phyloP scores from a whole-genome alignment of 2,329 filamentous ascomycete genomes.

The Magnaporthales sp. region DNA sequence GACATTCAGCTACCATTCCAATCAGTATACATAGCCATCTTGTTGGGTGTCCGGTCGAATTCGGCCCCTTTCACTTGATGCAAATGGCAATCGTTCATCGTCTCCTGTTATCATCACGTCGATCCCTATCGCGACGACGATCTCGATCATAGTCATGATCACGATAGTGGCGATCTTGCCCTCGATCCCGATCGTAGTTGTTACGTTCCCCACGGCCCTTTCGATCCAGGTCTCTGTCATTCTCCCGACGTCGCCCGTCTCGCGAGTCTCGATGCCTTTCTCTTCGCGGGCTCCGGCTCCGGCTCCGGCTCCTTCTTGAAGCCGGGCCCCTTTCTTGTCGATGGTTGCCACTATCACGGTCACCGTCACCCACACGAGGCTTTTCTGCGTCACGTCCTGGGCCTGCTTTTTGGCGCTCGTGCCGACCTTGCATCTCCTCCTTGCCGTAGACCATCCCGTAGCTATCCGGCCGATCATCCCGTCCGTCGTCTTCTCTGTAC shows the following conservation, averaged over 20 bases:
- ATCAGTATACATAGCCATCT: not conserved
- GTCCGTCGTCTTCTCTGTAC: conserved; percentile 59
- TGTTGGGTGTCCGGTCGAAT: not conserved
- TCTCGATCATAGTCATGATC: conserved; percentile 20
- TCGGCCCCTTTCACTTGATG: not conserved
- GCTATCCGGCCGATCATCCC: conserved; percentile 26
- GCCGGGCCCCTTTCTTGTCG: conserved; percentile 1
- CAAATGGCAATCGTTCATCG: not conserved
- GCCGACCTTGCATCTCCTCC: conserved; percentile 51
- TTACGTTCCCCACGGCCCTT: conserved; percentile 25
- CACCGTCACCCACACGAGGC: conserved; percentile 9
- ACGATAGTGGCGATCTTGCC: conserved; percentile 10
- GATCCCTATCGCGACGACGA: conserved; percentile 16
- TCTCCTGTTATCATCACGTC: conserved; percentile 8
- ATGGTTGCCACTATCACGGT: conserved; percentile 10
- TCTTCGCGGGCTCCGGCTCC: conserved; percentile 24
- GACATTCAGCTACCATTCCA: not conserved
- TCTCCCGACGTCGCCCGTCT: conserved; percentile 14
- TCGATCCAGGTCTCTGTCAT: conserved; percentile 14
- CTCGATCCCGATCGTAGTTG: conserved; percentile 21
- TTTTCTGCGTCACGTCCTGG: conserved; percentile 14
- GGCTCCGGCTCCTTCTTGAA: conserved; percentile 32
- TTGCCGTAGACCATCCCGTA: conserved; percentile 81
- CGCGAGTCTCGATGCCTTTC: conserved; percentile 20
- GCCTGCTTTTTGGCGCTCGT: conserved; percentile 26